A percentile compares a stretch with the other conserved stretches of the same genome.
Conservation (phyloP, 2,329 filamentous ascomycete species). For the Alternaria alternata region DNA sequence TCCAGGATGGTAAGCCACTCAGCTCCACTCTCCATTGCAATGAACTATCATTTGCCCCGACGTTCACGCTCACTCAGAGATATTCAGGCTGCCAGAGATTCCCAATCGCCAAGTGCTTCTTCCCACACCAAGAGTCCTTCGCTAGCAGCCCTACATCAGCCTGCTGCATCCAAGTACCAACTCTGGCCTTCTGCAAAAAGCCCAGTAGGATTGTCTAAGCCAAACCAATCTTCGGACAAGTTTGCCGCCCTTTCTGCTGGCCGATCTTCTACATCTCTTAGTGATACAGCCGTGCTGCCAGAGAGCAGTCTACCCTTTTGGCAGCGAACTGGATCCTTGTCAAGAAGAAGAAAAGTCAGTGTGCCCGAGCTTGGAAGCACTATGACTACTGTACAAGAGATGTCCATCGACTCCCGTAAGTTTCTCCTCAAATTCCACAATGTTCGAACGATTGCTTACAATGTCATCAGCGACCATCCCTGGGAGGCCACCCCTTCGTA, state of each 20-base stretch:
- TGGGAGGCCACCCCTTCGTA: constrained; percentile 50
- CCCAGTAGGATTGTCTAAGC: constrained; percentile 32
- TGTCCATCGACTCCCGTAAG: constrained; percentile 52
- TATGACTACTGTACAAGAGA: constrained; percentile 52
- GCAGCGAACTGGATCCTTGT: constrained; percentile 50
- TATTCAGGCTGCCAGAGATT: constrained; percentile 40
- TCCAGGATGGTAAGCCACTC: constrained; percentile 41
- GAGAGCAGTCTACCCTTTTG: constrained; percentile 44
- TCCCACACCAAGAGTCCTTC: constrained; percentile 41
- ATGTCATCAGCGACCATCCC: constrained; percentile 49
- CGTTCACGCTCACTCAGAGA: constrained; percentile 48
- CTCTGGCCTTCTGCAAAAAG: constrained; percentile 48
- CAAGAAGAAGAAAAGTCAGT: constrained; percentile 52
- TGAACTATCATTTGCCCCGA: constrained; percentile 45
- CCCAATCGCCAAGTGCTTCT: constrained; percentile 22
- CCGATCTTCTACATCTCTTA: constrained; percentile 51
- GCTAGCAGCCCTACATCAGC: constrained; percentile 33
- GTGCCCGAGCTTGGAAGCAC: constrained; percentile 50
- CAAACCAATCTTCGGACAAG: constrained; percentile 40
- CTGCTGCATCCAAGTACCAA: constrained; percentile 43
- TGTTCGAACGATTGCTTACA: constrained; percentile 23
- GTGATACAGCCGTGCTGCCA: constrained; percentile 48
- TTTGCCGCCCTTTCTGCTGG: constrained; percentile 48
- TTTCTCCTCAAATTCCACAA: constrained; percentile 2
- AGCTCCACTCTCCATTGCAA: constrained; percentile 30